Evolutionary conservation across 1,284 basidiomycete genomes (phyloP).

Genomic region (Trichosporon coremiiforme): DNA sequence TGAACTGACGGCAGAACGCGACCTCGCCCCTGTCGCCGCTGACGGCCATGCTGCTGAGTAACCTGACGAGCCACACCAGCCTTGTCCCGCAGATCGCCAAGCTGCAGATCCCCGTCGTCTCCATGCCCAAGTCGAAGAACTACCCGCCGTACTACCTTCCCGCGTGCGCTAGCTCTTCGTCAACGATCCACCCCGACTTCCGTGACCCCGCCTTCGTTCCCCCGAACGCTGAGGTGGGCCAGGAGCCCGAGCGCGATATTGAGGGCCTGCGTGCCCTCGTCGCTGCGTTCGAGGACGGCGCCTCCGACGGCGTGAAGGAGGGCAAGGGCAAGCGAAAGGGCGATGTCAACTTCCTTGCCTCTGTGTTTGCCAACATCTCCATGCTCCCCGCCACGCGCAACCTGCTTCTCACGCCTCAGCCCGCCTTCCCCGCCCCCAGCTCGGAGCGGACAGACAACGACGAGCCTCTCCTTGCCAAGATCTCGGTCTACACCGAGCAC

Average conservation of each 20-base stretch:
- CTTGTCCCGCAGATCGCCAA: conserved; percentile 69
- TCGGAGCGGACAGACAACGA: conserved; percentile 40
- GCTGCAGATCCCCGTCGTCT: conserved; percentile 68
- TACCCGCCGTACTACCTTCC: conserved; percentile 66
- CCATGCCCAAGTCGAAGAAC: conserved; percentile 56
- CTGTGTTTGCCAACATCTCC: conserved; percentile 86
- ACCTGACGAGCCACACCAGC: conserved; percentile 77
- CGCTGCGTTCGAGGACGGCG: conserved; percentile 81
- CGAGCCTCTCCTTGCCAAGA: conserved; percentile 79
- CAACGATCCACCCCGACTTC: conserved; percentile 57
- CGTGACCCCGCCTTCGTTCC: conserved; percentile 55
- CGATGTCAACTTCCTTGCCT: conserved; percentile 82
- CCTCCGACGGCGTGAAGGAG: conserved; percentile 61
- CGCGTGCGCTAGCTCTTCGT: conserved; percentile 72
- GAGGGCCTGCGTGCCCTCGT: conserved; percentile 73
- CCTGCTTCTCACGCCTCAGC: conserved; percentile 49
- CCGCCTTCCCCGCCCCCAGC: conserved; percentile 51
- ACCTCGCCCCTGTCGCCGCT: conserved; percentile 88
- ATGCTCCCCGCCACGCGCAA: conserved; percentile 57
- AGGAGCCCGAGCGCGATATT: conserved; percentile 61
- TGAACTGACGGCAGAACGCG: conserved; percentile 64
- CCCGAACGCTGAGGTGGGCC: conserved; percentile 66
- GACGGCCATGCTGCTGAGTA: conserved; percentile 94
- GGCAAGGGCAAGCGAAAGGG: conserved; percentile 64
- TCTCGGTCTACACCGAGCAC: conserved; percentile 86